These are phyloP conservation scores for Phoma sp. DNA, from an alignment of 2,329 filamentous ascomycete genomes.

Conservation along the genomic window DNA sequence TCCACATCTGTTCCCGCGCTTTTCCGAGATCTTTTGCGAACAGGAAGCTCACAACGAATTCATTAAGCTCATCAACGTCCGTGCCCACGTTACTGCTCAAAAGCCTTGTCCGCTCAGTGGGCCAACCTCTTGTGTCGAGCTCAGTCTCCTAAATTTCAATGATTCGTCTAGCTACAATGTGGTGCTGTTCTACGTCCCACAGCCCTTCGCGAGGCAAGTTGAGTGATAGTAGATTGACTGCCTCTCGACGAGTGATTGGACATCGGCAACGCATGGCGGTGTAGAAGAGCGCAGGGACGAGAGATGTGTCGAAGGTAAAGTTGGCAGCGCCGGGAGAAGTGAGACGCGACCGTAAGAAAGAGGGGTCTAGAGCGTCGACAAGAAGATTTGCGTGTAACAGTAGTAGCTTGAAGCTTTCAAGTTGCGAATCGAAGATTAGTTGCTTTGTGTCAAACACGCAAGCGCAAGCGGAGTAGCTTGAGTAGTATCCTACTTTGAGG, in stretches of 20 bases:
- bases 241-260: constrained; percentile 26
- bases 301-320: constrained; percentile 21
- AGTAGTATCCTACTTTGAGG: constrained; percentile 23
- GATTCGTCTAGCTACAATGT: constrained; percentile 23
- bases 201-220: constrained; percentile 27
- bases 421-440: constrained; percentile 16
- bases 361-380: constrained; percentile 8
- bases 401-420: constrained; percentile 16
- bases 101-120: constrained; percentile 20
- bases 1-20: not conserved
- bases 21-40: constrained; percentile 3
- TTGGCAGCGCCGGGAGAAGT: constrained; percentile 6
- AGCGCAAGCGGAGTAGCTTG: constrained; percentile 12
- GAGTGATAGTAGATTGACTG: constrained; percentile 19
- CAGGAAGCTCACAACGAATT: constrained; percentile 22
- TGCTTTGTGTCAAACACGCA: constrained; percentile 16
- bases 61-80: constrained; percentile 23
- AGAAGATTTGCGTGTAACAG: constrained; percentile 17
- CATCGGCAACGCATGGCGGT: constrained; percentile 23
- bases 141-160: constrained; percentile 31
- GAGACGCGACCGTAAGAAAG: too few species aligned
- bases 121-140: constrained; percentile 28
- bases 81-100: constrained; percentile 25
- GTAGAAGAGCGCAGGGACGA: constrained; percentile 20
- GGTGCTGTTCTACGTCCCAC: constrained; percentile 26